These are phyloP conservation scores for Stemphylium beticola DNA, from an alignment of 2,329 filamentous ascomycete genomes.

Conservation along the genomic window DNA sequence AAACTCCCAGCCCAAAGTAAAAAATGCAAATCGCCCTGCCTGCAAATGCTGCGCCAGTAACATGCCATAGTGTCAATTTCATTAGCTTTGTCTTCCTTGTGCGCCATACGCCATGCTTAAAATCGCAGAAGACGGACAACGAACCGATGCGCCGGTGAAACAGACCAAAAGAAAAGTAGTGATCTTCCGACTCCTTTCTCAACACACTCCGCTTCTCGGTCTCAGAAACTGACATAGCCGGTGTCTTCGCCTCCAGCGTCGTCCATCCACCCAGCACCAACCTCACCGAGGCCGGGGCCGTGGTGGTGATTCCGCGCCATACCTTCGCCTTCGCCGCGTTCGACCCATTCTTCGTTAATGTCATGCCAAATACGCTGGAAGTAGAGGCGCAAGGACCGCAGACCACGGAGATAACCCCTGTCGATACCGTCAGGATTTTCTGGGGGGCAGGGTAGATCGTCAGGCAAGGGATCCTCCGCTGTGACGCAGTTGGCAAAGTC, in stretches of 20 bases:
- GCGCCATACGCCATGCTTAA: conserved; percentile 16
- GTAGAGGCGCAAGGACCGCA: conserved; percentile 79
- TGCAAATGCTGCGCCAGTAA: conserved; percentile 9
- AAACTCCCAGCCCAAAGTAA: neutral
- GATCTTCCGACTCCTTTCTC: neutral
- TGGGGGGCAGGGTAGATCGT: conserved; percentile 75
- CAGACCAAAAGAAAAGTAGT: neutral
- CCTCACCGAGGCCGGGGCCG: conserved; percentile 42
- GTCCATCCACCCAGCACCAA: conserved; percentile 45
- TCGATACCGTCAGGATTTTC: conserved; percentile 81
- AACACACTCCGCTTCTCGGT: neutral
- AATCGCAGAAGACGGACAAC: neutral
- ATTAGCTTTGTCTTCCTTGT: conserved; percentile 14
- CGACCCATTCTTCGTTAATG: conserved; percentile 59
- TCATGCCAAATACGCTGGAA: conserved; percentile 88
- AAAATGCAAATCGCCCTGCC: conserved; percentile 3
- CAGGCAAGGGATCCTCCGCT: conserved; percentile 70
- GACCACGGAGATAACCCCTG: conserved; percentile 83
- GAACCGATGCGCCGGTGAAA: neutral
- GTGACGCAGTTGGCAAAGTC: conserved; percentile 99
- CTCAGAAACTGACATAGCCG: conserved; percentile 47
- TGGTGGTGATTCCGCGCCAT: conserved; percentile 42
- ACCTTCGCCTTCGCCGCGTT: conserved; percentile 52
- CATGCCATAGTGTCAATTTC: conserved; percentile 14
- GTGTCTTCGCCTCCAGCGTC: conserved; percentile 42